Percentiles rank a stretch among this genome's conserved stretches.
These are phyloP conservation scores for Sporobolomyces pararoseus DNA, from an alignment of 768 basidiomycete species.

Conservation along the genomic window DNA sequence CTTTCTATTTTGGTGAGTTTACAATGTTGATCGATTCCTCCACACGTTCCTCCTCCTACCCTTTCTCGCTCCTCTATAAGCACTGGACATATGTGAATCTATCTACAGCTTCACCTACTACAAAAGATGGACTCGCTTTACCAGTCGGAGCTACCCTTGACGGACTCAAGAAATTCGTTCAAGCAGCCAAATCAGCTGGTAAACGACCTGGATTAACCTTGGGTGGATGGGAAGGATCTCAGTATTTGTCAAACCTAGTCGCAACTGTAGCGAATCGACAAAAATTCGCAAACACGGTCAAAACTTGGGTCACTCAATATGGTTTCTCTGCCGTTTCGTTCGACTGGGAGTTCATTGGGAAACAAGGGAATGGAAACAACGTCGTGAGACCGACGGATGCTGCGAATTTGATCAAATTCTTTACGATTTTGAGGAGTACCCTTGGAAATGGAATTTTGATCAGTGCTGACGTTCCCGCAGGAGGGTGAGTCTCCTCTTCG, in stretches of 20 bases:
- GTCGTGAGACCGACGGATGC: conserved; percentile 46
- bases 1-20: conserved; percentile 27
- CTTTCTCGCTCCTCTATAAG: too few species aligned
- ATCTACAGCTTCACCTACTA: conserved; percentile 3
- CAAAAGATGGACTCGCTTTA: conserved; percentile 7
- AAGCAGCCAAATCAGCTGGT: conserved; percentile 1
- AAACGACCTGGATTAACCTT: conserved; percentile 17
- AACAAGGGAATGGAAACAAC: conserved; percentile 48
- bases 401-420: conserved; percentile 49
- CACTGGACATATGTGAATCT: background rate
- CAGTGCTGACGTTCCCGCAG: conserved; percentile 16
- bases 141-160: background rate
- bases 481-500: conserved; percentile 22
- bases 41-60: too few species aligned
- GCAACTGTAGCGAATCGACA: conserved; percentile 12
- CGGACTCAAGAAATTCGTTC: conserved; percentile 7
- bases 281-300: conserved; percentile 21
- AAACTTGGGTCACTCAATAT: conserved; percentile 8
- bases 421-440: conserved; percentile 47
- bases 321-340: conserved; percentile 17
- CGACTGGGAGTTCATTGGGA: conserved; percentile 51
- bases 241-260: conserved; percentile 32
- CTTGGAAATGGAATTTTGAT: conserved; percentile 2
- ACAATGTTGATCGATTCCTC: too few species aligned
- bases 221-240: conserved; percentile 29